Conservation (phyloP, 345 rosid species). For the Toxicodendron radicans region DNA sequence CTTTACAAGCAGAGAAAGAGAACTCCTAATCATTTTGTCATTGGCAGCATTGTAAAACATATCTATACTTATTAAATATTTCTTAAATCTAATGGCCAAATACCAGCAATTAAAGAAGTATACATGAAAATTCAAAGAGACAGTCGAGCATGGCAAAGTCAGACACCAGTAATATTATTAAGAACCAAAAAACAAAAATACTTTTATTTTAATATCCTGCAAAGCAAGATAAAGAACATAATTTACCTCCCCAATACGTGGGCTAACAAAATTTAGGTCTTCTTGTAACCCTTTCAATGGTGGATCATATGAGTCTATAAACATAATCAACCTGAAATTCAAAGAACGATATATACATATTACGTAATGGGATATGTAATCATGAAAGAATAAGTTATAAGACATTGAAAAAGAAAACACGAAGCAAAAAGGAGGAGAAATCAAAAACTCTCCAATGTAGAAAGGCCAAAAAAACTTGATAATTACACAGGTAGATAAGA, state of each 20-base stretch:
- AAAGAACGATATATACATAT: constrained; percentile 17
- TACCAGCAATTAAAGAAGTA: neutral
- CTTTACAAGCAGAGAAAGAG: neutral
- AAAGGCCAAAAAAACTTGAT: neutral
- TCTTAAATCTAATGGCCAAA: neutral
- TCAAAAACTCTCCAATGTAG: too few relatives aligned
- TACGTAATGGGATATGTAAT: neutral
- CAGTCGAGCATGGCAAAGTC: neutral
- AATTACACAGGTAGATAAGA: neutral
- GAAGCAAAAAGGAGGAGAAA: neutral
- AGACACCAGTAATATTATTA: neutral
- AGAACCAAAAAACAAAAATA: too few relatives aligned
- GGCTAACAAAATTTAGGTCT: constrained; percentile 96
- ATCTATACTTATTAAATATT: neutral
- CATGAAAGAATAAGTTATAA: neutral
- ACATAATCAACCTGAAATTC: constrained; percentile 79
- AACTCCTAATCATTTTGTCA: neutral
- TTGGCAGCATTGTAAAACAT: neutral
- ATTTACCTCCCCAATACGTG: constrained; percentile 97
- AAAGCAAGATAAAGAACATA: constrained; percentile 15
- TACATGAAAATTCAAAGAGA: neutral
- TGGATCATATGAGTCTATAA: constrained; percentile 95
- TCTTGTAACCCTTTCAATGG: constrained; percentile 98
- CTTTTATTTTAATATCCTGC: neutral
- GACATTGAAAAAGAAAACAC: neutral